phyloP scores from a whole-genome alignment of 2,329 filamentous ascomycete genomes.

The Cylindrodendrum hubeiense region DNA sequence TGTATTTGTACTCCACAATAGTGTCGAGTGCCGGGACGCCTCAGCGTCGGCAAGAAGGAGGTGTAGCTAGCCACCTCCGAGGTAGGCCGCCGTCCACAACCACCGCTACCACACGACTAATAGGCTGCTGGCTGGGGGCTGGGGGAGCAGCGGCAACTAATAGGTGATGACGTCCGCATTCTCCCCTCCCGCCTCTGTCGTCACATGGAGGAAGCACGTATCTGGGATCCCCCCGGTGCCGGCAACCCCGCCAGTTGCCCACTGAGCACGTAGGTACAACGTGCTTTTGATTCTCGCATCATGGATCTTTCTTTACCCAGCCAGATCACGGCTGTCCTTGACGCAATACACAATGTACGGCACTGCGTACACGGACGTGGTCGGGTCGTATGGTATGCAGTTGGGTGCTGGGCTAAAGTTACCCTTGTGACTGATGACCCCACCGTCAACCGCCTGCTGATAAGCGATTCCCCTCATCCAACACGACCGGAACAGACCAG shows the following conservation, averaged over 20 bases:
- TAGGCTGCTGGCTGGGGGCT: neutral
- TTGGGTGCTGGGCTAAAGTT: constrained; percentile 15
- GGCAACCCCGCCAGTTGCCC: neutral
- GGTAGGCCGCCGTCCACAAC: neutral
- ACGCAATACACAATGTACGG: neutral
- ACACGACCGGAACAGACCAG: neutral
- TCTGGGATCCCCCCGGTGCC: neutral
- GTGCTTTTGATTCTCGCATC: neutral
- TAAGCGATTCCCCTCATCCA: constrained; percentile 19
- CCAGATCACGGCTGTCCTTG: neutral
- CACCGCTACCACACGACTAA: neutral
- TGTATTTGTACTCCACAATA: neutral
- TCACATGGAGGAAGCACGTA: neutral
- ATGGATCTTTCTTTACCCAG: neutral
- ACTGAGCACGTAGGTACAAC: neutral
- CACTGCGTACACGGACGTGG: neutral
- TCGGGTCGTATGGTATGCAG: constrained; percentile 8
- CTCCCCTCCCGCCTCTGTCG: neutral
- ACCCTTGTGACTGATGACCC: constrained; percentile 27
- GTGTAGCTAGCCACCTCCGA: neutral
- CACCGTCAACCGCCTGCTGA: constrained; percentile 18
- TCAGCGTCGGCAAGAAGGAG: neutral
- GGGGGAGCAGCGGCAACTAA: neutral
- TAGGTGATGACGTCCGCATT: neutral
- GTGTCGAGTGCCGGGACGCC: neutral